A percentile compares a stretch with the other conserved stretches of the same genome.
phyloP scores from a whole-genome alignment of 31 red algal genomes.

The Odonthalia washingtoniensis region DNA sequence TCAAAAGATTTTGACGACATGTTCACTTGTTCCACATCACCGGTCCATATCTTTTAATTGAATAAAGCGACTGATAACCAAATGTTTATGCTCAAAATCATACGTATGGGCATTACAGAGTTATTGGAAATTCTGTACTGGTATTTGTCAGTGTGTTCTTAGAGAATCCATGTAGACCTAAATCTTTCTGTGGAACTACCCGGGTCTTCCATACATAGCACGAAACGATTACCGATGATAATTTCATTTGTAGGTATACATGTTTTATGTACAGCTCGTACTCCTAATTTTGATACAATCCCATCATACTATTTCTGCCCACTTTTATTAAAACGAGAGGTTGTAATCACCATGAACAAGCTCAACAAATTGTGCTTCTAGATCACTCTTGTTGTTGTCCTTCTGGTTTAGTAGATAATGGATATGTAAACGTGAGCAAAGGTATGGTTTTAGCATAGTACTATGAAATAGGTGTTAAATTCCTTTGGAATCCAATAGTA shows the following conservation, averaged over 20 bases:
- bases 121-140: too few species aligned
- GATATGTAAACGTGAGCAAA: background rate
- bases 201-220: slow-evolving; percentile 21
- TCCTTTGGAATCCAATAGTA: background rate
- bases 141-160: background rate
- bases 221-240: background rate
- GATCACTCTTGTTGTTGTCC: background rate
- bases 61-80: background rate
- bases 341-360: background rate
- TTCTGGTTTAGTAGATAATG: slow-evolving; percentile 16
- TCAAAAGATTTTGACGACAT: slow-evolving; percentile 9
- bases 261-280: background rate
- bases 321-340: background rate
- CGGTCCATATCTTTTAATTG: background rate
- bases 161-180: background rate
- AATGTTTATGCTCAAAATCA: background rate
- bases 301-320: too few species aligned
- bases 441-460: slow-evolving; percentile 25
- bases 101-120: slow-evolving; percentile 25
- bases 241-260: background rate
- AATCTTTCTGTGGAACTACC: background rate
- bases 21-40: slow-evolving; percentile 24
- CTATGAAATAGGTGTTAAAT: too few species aligned
- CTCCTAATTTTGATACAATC: background rate
- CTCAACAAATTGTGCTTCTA: background rate